These are phyloP conservation scores for Talaromyces sp. DNA, from an alignment of 2,329 filamentous ascomycete species.

Conservation along the genomic window DNA sequence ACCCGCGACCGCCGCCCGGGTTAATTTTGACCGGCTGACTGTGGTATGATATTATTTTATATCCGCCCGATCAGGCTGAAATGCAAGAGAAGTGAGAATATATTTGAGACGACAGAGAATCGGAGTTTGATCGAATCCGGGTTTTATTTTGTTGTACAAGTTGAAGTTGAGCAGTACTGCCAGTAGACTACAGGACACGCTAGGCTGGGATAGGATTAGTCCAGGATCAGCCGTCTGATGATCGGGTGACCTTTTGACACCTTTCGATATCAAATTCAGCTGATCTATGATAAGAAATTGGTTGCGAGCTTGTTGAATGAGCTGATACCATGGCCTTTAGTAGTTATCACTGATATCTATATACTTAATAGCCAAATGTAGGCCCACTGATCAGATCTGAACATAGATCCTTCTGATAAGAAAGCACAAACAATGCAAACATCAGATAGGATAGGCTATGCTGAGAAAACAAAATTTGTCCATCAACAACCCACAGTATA, in stretches of 20 bases:
- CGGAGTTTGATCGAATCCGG: background rate
- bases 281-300: background rate
- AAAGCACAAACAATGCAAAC: conserved; percentile 14
- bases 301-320: background rate
- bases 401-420: background rate
- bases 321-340: no score
- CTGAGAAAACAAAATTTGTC: background rate
- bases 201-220: background rate
- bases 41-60: background rate
- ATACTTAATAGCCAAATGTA: no score
- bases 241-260: background rate
- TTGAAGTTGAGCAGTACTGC: background rate
- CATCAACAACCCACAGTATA: background rate
- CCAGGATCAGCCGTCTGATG: background rate
- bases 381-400: no score
- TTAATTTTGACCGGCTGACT: background rate
- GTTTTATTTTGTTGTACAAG: background rate
- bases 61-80: no score
- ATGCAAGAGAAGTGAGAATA: no score
- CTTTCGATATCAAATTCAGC: no score
- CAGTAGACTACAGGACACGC: background rate
- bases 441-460: background rate
- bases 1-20: background rate
- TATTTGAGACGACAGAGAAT: background rate
- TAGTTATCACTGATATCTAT: no score